Percentiles rank a stretch among this genome's conserved stretches.
Evolutionary conservation across 257 asterid species (phyloP).

Genomic region (Asclepias syriaca): DNA sequence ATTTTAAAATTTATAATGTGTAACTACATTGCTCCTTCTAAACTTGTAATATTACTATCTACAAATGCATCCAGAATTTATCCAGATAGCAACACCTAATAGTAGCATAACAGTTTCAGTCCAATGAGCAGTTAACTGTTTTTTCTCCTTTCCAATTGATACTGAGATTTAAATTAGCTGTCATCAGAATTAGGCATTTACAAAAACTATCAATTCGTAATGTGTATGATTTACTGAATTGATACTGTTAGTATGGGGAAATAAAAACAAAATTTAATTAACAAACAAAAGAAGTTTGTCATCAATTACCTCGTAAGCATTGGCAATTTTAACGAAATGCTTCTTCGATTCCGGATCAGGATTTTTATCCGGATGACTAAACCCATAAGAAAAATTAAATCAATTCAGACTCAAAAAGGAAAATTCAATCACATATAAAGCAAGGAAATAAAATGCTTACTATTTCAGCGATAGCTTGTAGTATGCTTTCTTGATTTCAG

Average conservation of each 20-base stretch:
- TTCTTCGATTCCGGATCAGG: conserved; percentile 88
- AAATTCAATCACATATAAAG: not conserved
- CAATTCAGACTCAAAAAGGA: conserved; percentile 3
- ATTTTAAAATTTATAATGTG: not conserved
- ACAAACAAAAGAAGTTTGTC: not conserved
- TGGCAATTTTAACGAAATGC: conserved; percentile 73
- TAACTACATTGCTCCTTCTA: not conserved
- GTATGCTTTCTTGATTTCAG: conserved; percentile 45
- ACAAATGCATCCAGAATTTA: not conserved
- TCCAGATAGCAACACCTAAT: not conserved
- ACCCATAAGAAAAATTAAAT: not conserved
- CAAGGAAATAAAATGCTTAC: conserved; percentile 26
- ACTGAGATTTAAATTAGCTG: not conserved
- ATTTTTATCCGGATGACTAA: conserved; percentile 91
- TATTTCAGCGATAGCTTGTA: conserved; percentile 73
- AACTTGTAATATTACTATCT: too few species aligned
- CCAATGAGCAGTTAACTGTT: not conserved
- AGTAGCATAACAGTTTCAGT: too few species aligned
- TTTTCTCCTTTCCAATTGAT: not conserved
- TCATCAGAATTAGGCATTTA: not conserved
- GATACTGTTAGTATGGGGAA: not conserved
- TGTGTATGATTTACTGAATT: not conserved
- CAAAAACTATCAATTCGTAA: not conserved
- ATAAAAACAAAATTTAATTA: not conserved
- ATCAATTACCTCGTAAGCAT: conserved; percentile 77